A percentile compares a stretch with the other conserved stretches of the same genome.
Evolutionary conservation across 345 rosid species (phyloP).

Genomic region (Xanthoceras sorbifolium): DNA sequence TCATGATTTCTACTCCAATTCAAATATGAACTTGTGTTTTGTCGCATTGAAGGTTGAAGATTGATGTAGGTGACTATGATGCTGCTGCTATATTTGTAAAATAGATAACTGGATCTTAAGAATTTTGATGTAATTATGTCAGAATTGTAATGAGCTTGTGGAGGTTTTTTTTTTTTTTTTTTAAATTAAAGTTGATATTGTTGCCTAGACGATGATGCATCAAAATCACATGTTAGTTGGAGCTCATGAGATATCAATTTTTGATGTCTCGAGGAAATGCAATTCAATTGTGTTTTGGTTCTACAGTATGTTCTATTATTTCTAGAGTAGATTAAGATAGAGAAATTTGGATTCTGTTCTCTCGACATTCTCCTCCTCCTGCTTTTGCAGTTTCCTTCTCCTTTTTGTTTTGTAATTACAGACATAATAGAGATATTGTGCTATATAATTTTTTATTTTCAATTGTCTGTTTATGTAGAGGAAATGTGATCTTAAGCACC

Average conservation of each 20-base stretch:
- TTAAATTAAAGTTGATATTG: background rate
- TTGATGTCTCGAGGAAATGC: background rate
- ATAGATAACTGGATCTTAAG: too few species aligned
- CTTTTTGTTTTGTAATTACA: background rate
- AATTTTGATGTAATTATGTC: too few species aligned
- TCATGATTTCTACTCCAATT: too few species aligned
- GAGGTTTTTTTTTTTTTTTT: too few species aligned
- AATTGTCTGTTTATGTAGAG: slow-evolving; percentile 40
- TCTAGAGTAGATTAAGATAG: background rate
- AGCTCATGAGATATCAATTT: background rate
- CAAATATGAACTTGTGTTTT: too few species aligned
- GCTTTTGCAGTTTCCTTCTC: background rate
- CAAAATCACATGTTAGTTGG: background rate
- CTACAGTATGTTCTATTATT: background rate
- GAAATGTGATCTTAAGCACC: slow-evolving; percentile 97
- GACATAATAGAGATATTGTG: background rate
- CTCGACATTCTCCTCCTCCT: background rate
- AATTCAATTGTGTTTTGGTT: background rate
- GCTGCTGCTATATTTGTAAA: too few species aligned
- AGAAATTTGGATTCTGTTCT: background rate
- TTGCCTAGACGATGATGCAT: background rate
- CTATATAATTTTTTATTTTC: slow-evolving; percentile 12
- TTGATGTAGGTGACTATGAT: too few species aligned
- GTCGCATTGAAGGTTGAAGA: too few species aligned
- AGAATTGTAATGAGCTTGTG: too few species aligned